These are phyloP conservation scores for Artemisia tridentata DNA, from an alignment of 129 eudicot species.

Conservation along the genomic window DNA sequence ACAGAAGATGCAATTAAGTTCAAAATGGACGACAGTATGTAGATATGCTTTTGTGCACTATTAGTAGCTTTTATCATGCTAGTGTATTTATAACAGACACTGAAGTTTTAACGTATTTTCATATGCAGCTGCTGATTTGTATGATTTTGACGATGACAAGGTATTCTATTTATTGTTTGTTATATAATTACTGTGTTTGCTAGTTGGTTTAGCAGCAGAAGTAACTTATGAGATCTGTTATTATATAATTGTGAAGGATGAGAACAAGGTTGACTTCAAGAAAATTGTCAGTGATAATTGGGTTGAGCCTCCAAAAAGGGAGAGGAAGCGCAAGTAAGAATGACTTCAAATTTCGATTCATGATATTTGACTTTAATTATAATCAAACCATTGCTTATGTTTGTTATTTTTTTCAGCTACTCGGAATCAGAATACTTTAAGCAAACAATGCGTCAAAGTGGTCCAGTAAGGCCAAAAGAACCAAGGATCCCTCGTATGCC, in stretches of 20 bases:
- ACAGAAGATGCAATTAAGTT: slow-evolving; percentile 98
- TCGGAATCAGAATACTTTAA: slow-evolving; percentile 99
- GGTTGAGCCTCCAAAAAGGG: slow-evolving; percentile 96
- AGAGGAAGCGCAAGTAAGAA: slow-evolving; percentile 91
- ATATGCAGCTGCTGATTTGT: slow-evolving; percentile 91
- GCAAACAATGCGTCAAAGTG: slow-evolving; percentile 99
- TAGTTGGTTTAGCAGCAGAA: slow-evolving; percentile 1
- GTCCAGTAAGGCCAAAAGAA: slow-evolving; percentile 91
- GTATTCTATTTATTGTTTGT: slow-evolving; percentile 26
- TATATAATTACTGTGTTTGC: background rate
- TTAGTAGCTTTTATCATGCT: slow-evolving; percentile 3
- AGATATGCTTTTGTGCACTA: background rate
- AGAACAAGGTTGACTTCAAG: slow-evolving; percentile 88
- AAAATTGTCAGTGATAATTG: slow-evolving; percentile 92
- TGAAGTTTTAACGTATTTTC: slow-evolving; percentile 11
- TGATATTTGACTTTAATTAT: background rate
- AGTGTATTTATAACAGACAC: background rate
- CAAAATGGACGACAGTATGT: slow-evolving; percentile 95
- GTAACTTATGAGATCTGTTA: background rate
- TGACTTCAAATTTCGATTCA: background rate
- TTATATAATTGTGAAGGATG: slow-evolving; percentile 49
- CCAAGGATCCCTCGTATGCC: slow-evolving; percentile 99
- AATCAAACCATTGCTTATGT: background rate
- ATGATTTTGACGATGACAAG: slow-evolving; percentile 92
- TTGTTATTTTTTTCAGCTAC: slow-evolving; percentile 45